Percentiles rank a stretch among this genome's conserved stretches.
phyloP scores from a whole-genome alignment of 352 stramenopile species.

The Globisporangium megalacanthum region DNA sequence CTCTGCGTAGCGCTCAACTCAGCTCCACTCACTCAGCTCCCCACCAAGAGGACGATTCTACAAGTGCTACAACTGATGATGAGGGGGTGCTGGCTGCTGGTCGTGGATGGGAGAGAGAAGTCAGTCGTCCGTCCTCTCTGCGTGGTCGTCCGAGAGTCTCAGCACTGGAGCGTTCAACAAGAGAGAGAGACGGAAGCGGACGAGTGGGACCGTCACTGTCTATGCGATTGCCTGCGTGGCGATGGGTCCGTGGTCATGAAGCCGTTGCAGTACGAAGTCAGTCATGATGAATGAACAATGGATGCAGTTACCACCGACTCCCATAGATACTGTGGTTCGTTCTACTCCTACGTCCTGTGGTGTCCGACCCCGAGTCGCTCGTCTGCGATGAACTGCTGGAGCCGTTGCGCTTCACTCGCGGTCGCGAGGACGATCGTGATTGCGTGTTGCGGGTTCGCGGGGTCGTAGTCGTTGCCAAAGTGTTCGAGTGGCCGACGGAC shows the following conservation, averaged over 20 bases:
- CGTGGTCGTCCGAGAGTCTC: no score
- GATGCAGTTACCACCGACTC: no score
- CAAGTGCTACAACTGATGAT: slow-evolving; percentile 13
- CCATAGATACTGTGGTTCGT: no score
- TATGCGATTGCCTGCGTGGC: no score
- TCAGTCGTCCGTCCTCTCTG: neutral
- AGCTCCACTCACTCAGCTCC: neutral
- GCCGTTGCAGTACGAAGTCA: no score
- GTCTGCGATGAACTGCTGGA: slow-evolving; percentile 33
- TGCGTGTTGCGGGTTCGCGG: slow-evolving; percentile 49
- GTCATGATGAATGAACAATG: no score
- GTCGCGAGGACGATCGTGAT: slow-evolving; percentile 52
- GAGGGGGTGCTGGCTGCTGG: slow-evolving; percentile 9
- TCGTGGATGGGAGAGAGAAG: no score
- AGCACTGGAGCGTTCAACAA: slow-evolving; percentile 2
- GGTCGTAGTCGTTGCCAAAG: slow-evolving; percentile 60
- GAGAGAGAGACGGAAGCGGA: no score
- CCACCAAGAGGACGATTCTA: slow-evolving; percentile 7
- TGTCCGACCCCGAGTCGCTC: slow-evolving; percentile 1
- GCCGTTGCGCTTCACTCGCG: slow-evolving; percentile 29
- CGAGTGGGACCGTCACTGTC: no score
- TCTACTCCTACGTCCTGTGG: no score
- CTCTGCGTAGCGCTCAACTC: slow-evolving; percentile 29
- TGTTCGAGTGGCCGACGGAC: slow-evolving; percentile 37
- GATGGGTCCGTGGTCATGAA: no score